Conservation (phyloP, 306 rosid species). For the Trifolium repens region DNA sequence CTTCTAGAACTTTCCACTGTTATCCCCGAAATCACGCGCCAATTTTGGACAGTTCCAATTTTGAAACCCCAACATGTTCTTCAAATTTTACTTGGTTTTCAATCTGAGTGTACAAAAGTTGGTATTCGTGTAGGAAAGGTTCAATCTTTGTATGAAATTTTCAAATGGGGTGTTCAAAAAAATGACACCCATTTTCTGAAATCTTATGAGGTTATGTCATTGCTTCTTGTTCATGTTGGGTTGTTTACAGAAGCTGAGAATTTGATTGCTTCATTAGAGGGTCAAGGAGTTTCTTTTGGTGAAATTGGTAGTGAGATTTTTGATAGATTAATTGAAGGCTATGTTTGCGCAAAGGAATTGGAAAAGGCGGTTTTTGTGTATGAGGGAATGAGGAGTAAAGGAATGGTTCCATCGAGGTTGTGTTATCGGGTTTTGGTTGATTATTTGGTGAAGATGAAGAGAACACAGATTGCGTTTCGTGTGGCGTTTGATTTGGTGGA, state of each 20-base stretch:
- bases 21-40: slow-evolving; percentile 65
- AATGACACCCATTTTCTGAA: slow-evolving; percentile 50
- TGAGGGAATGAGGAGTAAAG: slow-evolving; percentile 46
- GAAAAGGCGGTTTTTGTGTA: slow-evolving; percentile 62
- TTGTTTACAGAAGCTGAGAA: slow-evolving; percentile 65
- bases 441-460: slow-evolving; percentile 58
- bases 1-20: slow-evolving; percentile 64
- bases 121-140: slow-evolving; percentile 60
- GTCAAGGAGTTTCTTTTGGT: slow-evolving; percentile 39
- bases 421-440: slow-evolving; percentile 54
- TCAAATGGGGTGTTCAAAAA: slow-evolving; percentile 54
- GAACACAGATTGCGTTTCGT: slow-evolving; percentile 46
- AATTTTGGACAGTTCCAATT: slow-evolving; percentile 56
- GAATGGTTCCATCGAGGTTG: slow-evolving; percentile 52
- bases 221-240: slow-evolving; percentile 65
- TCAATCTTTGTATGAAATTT: slow-evolving; percentile 65
- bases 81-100: slow-evolving; percentile 60
- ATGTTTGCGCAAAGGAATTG: slow-evolving; percentile 54
- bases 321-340: slow-evolving; percentile 57
- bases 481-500: slow-evolving; percentile 64
- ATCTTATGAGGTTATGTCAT: slow-evolving; percentile 71
- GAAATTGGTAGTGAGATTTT: slow-evolving; percentile 43
- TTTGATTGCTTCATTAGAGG: slow-evolving; percentile 62
- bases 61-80: slow-evolving; percentile 64
- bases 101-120: slow-evolving; percentile 44